A percentile compares a stretch with the other conserved stretches of the same genome.
Conservation (phyloP, 1,139 yeast species). For the Yamadazyma atlantica region DNA sequence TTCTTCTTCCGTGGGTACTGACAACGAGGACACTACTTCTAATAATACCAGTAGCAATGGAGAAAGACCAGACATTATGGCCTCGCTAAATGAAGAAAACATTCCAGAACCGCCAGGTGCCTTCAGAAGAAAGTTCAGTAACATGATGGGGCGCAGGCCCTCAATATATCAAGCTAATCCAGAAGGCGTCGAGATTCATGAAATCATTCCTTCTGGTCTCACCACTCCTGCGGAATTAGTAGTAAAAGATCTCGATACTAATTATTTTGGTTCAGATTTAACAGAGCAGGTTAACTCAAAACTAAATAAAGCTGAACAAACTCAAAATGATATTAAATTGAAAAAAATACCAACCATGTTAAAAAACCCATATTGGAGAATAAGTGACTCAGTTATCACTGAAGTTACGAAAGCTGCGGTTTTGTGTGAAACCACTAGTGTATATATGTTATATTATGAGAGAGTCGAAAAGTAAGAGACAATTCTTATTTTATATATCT, state of each 20-base stretch:
- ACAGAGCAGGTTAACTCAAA: conserved; percentile 13
- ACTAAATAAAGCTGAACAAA: conserved; percentile 7
- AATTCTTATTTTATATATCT: not conserved
- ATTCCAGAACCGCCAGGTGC: conserved; percentile 22
- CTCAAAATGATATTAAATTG: conserved; percentile 30
- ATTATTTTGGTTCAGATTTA: conserved; percentile 23
- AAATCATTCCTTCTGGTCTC: conserved; percentile 39
- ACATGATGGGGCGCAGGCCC: conserved; percentile 46
- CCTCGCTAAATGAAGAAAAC: conserved; percentile 19
- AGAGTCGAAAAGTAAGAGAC: conserved; percentile 31
- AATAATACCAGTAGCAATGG: conserved; percentile 7
- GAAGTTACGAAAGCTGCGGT: conserved; percentile 66
- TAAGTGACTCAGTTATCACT: conserved; percentile 70
- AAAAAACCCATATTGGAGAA: conserved; percentile 79
- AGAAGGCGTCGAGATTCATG: conserved; percentile 36
- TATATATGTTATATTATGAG: conserved; percentile 83
- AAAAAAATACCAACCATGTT: conserved; percentile 53
- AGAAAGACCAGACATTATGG: conserved; percentile 14
- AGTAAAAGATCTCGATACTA: conserved; percentile 31
- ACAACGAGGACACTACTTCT: conserved; percentile 1
- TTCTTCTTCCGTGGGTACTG: conserved; percentile 7
- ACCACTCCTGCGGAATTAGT: conserved; percentile 46
- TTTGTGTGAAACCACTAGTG: conserved; percentile 68
- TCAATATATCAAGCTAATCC: conserved; percentile 44
- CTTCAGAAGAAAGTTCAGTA: conserved; percentile 38